A percentile compares a stretch with the other conserved stretches of the same genome.
Evolutionary conservation across 768 basidiomycete species (phyloP).

Genomic region (Mrakia blollopis): DNA sequence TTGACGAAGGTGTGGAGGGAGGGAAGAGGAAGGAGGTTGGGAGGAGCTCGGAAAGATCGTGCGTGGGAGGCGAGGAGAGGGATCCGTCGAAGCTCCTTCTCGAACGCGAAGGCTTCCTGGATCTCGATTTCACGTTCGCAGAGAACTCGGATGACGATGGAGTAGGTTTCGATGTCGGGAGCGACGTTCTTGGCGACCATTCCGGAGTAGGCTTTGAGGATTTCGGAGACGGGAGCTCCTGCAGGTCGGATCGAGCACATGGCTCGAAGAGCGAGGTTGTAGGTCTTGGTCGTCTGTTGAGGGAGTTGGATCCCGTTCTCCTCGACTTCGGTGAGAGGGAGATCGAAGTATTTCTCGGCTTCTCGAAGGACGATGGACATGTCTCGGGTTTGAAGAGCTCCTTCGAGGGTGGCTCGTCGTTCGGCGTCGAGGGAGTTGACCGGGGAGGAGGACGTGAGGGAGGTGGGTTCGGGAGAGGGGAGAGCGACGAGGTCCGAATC

Average conservation of each 20-base stretch:
- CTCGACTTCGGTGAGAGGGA: neutral
- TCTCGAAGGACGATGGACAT: neutral
- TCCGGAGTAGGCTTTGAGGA: constrained; percentile 66
- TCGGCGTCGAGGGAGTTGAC: constrained; percentile 7
- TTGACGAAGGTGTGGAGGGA: constrained; percentile 5
- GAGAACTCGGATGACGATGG: constrained; percentile 58
- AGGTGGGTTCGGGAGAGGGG: neutral
- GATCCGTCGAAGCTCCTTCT: constrained; percentile 3
- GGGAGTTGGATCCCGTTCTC: constrained; percentile 13
- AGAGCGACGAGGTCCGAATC: neutral
- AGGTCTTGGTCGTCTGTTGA: constrained; percentile 48
- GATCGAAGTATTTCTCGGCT: neutral
- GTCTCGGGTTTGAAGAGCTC: constrained; percentile 7
- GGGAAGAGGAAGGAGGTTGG: constrained; percentile 22
- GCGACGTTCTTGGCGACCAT: constrained; percentile 60
- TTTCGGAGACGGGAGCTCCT: constrained; percentile 55
- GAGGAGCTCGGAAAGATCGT: neutral
- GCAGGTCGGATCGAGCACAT: constrained; percentile 45
- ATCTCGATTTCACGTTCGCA: constrained; percentile 66
- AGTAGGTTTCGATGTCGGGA: constrained; percentile 63
- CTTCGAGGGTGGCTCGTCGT: neutral
- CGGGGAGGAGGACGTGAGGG: neutral
- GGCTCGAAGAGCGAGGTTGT: constrained; percentile 60
- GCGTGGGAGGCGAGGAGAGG: constrained; percentile 1
- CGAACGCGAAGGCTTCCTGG: constrained; percentile 30